Evolutionary conservation across 495 filamentous ascomycete species (phyloP).

Genomic region (Tetracladium setigerum): DNA sequence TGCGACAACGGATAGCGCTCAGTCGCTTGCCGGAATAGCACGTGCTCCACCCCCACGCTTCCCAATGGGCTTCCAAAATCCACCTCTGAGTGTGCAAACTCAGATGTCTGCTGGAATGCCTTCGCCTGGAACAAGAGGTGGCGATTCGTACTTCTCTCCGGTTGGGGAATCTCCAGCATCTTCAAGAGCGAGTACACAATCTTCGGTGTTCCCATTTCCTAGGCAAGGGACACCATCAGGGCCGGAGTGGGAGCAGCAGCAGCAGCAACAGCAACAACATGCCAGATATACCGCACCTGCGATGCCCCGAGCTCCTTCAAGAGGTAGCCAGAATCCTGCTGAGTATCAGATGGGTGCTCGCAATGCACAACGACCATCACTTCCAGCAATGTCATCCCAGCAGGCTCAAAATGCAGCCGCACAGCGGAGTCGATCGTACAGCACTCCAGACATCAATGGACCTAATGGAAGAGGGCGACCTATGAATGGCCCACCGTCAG

Average conservation of each 20-base stretch:
- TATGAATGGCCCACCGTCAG: constrained; percentile 19
- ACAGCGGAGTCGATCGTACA: constrained; percentile 51
- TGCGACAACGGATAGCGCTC: constrained; percentile 62
- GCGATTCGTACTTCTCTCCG: constrained; percentile 89
- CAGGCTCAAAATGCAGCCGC: constrained; percentile 35
- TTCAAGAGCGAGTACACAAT: constrained; percentile 62
- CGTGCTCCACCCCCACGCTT: constrained; percentile 59
- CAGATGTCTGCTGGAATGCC: constrained; percentile 41
- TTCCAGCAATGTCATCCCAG: constrained; percentile 59
- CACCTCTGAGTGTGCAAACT: constrained; percentile 66
- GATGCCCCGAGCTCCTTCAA: constrained; percentile 66
- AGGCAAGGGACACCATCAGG: constrained; percentile 52
- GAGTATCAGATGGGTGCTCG: constrained; percentile 59
- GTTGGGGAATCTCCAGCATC: constrained; percentile 75
- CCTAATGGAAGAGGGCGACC: constrained; percentile 29
- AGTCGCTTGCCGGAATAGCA: constrained; percentile 38
- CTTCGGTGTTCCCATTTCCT: constrained; percentile 64
- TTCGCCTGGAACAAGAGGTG: constrained; percentile 25
- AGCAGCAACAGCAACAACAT: constrained; percentile 55
- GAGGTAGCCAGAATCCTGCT: constrained; percentile 60
- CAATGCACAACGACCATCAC: constrained; percentile 66
- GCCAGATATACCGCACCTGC: constrained; percentile 85
- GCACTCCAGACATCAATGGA: constrained; percentile 53
- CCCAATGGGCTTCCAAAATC: constrained; percentile 49
- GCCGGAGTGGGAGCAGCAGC: background rate